Evolutionary conservation across 1,139 yeast genomes (phyloP).

Genomic region (Saccharomyces hybrid): DNA sequence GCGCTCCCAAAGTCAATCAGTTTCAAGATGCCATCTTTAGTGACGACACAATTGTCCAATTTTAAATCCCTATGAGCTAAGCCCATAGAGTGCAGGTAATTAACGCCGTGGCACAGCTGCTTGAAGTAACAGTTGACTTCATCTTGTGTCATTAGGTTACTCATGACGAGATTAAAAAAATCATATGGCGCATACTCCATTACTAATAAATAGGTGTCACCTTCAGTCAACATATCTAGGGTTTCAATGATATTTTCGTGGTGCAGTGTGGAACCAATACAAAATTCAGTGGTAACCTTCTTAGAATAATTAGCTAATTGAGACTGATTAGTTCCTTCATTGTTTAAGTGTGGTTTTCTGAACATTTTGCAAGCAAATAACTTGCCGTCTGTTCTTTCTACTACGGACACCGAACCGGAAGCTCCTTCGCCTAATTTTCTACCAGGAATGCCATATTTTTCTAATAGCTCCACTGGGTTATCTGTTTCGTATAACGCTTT

Average conservation of each 20-base stretch:
- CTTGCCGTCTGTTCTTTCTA: conserved; percentile 42
- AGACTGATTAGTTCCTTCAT: conserved; percentile 6
- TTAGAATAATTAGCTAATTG: conserved; percentile 45
- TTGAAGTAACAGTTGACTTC: conserved; percentile 63
- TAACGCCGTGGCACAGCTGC: conserved; percentile 56
- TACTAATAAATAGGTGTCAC: conserved; percentile 45
- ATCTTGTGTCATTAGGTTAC: conserved; percentile 49
- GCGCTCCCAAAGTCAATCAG: conserved; percentile 75
- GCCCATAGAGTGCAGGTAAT: conserved; percentile 56
- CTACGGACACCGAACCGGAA: conserved; percentile 63
- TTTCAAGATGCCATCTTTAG: conserved; percentile 51
- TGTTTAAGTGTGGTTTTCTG: conserved; percentile 30
- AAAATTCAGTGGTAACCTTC: conserved; percentile 60
- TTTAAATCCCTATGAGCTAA: conserved; percentile 73
- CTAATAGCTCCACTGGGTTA: conserved; percentile 32
- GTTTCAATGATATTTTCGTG: conserved; percentile 62
- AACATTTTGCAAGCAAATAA: conserved; percentile 66
- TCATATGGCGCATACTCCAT: conserved; percentile 75
- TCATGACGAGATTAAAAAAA: conserved; percentile 70
- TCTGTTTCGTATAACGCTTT: conserved; percentile 34
- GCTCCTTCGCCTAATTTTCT: conserved; percentile 65
- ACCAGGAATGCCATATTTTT: conserved; percentile 58
- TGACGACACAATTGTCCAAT: conserved; percentile 70
- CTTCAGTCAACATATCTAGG: conserved; percentile 52
- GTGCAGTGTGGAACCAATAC: conserved; percentile 50